Evolutionary conservation across 2,329 filamentous ascomycete species (phyloP).

Genomic region (Colletotrichum sp.): DNA sequence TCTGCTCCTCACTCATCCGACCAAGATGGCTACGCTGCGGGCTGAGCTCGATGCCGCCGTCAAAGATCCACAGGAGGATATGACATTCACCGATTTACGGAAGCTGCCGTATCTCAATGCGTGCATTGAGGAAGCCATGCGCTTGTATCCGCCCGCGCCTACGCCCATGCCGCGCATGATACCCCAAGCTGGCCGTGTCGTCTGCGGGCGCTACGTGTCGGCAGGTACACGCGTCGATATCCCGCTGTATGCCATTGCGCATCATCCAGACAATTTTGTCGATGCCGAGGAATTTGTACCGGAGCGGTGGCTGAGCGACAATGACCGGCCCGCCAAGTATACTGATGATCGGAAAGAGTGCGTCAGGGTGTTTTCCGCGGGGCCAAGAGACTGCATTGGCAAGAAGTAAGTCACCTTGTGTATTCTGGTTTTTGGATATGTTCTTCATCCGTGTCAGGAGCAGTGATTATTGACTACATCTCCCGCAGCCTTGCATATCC

Average conservation of each 20-base stretch:
- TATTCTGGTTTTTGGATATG: neutral
- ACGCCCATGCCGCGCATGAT: constrained; percentile 30
- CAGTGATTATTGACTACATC: neutral
- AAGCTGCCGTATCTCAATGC: constrained; percentile 43
- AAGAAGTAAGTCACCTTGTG: constrained; percentile 42
- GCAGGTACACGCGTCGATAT: constrained; percentile 23
- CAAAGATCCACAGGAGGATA: constrained; percentile 31
- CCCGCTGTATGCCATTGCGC: constrained; percentile 12
- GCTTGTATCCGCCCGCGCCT: constrained; percentile 33
- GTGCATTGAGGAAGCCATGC: constrained; percentile 44
- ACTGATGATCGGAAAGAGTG: neutral
- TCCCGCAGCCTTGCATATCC: constrained; percentile 42
- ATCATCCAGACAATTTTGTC: constrained; percentile 38
- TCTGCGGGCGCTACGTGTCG: constrained; percentile 34
- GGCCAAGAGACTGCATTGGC: constrained; percentile 55
- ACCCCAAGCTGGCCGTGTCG: constrained; percentile 33
- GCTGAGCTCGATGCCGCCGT: constrained; percentile 35
- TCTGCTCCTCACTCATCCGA: constrained; percentile 37
- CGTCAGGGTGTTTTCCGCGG: constrained; percentile 51
- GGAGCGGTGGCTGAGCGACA: constrained; percentile 42
- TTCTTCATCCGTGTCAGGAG: neutral
- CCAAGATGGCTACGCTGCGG: constrained; percentile 31
- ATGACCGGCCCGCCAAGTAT: neutral
- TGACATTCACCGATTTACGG: constrained; percentile 33
- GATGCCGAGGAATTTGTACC: constrained; percentile 50